Evolutionary conservation across 257 asterid genomes (phyloP), one percentile per base, ranked within the genome.

Genomic region (Parsonsia alboflavescens): DNA sequence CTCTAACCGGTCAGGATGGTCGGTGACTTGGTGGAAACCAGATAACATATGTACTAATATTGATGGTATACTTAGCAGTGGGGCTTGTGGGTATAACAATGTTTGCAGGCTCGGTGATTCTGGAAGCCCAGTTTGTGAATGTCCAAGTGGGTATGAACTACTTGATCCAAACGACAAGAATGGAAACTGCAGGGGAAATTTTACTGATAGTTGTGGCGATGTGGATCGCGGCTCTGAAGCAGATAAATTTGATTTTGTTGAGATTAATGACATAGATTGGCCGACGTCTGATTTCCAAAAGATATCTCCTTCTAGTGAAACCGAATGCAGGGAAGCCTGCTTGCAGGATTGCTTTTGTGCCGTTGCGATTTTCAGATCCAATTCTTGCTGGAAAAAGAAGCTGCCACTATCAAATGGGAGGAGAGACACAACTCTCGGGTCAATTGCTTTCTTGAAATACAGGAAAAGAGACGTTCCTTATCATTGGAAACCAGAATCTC

Each of bases 71-170:
- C 0, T 4, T 42, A 93, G 89, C 21, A 86, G 91, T 39, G 93
- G 96, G 36, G 90, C 85, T 45, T 91, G 96, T 54, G 97, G 96
- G 7, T 91, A 76, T 56, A 89, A 89, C 73, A 86, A 48, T 56
- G 72, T 89, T 8, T 89, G 96, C 72, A 61, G 52, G 0, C 39
- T 89, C 7, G 67, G 54, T 33, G 72, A 65, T 44, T 11, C 39
- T 46, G 39, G 28, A 48, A 79, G 75, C 41, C 93, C 96, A 10
- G 50, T 42, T 22, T 91, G 97, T 74, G 64, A 46, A 4, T 89
- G 96, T 19, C 91, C 96, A 1, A 12, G 0, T 19, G 90, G 88
- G 52, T 91, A 73, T 68, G 19, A 64, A 0, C 44, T 82, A 52
- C 73, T 73, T 17, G 92, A 88, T 76, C 88, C 88, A 0, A 75